phyloP scores from a whole-genome alignment of 768 basidiomycete genomes.

The Sporobolomyces phaffii region DNA sequence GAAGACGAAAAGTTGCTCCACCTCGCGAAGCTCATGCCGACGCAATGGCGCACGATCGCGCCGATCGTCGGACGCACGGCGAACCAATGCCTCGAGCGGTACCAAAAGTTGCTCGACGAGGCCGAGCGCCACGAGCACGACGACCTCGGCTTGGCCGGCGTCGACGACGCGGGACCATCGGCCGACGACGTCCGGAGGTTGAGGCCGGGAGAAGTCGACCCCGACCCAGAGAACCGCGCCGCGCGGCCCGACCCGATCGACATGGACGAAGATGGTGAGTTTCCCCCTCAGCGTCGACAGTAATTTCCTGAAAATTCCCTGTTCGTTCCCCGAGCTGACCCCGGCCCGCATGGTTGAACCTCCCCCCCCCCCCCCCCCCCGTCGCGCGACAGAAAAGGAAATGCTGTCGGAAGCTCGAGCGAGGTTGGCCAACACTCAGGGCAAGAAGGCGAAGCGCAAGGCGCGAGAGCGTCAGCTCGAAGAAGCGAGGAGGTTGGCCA shows the following conservation, averaged over 20 bases:
- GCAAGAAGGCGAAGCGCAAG: constrained; percentile 98
- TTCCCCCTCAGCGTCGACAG: too few relatives aligned
- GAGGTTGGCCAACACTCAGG: constrained; percentile 95
- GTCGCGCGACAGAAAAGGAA: constrained; percentile 93
- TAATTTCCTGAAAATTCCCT: not conserved
- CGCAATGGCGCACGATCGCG: constrained; percentile 98
- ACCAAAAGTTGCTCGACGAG: constrained; percentile 95
- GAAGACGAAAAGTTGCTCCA: constrained; percentile 98
- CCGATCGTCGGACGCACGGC: constrained; percentile 97
- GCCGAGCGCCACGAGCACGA: constrained; percentile 95
- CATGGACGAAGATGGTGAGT: constrained; percentile 96
- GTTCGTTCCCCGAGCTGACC: too few relatives aligned
- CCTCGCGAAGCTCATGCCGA: constrained; percentile 97
- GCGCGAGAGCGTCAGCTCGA: constrained; percentile 94
- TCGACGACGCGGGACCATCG: constrained; percentile 70
- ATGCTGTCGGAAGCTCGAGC: constrained; percentile 99
- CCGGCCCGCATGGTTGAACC: too few relatives aligned
- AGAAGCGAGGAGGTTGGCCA: constrained; percentile 86
- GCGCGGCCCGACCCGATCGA: constrained; percentile 98
- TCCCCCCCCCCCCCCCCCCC: too few relatives aligned
- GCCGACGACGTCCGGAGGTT: constrained; percentile 87
- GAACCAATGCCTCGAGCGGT: constrained; percentile 93
- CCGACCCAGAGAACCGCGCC: constrained; percentile 96
- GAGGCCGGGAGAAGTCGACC: constrained; percentile 94
- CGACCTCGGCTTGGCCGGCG: constrained; percentile 83